A percentile compares a stretch with the other conserved stretches of the same genome.
phyloP scores from a whole-genome alignment of 495 filamentous ascomycete genomes.

The Hypoxylon fuscum region DNA sequence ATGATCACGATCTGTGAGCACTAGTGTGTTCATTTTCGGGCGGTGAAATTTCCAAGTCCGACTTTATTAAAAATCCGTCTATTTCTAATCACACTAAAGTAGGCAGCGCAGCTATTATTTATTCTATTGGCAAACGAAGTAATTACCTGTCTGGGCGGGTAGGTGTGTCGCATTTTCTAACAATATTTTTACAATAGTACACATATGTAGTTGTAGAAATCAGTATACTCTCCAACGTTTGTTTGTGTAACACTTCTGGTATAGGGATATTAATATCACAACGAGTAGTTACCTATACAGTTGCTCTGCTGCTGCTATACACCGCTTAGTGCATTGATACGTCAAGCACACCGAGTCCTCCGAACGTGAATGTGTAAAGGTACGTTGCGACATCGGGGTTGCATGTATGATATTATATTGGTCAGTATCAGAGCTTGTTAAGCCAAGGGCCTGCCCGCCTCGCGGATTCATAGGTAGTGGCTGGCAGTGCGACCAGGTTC shows the following conservation, averaged over 20 bases:
- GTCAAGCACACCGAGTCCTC: constrained; percentile 5
- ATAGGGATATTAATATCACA: no score
- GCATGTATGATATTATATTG: constrained; percentile 14
- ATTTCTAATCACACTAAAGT: background rate
- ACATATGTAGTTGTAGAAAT: no score
- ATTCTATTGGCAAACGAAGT: no score
- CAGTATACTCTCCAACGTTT: no score
- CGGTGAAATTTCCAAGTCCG: constrained; percentile 5
- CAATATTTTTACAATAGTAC: no score
- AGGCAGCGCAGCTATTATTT: background rate
- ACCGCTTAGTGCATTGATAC: constrained; percentile 2
- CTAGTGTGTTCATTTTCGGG: constrained; percentile 16
- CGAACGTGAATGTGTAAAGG: constrained; percentile 6
- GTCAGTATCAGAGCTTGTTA: constrained; percentile 7
- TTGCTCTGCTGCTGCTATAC: background rate
- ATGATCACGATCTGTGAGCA: constrained; percentile 8
- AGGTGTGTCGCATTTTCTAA: no score
- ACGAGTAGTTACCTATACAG: background rate
- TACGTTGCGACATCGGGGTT: constrained; percentile 11
- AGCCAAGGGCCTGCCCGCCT: constrained; percentile 26
- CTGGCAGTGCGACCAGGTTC: constrained; percentile 19
- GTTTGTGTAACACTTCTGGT: no score
- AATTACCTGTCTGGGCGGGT: no score
- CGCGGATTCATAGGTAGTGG: constrained; percentile 27
- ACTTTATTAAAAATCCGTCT: background rate